A percentile compares a stretch with the other conserved stretches of the same genome.
phyloP scores from a whole-genome alignment of 2,329 filamentous ascomycete species.

The Byssoonygena ceratinophila region DNA sequence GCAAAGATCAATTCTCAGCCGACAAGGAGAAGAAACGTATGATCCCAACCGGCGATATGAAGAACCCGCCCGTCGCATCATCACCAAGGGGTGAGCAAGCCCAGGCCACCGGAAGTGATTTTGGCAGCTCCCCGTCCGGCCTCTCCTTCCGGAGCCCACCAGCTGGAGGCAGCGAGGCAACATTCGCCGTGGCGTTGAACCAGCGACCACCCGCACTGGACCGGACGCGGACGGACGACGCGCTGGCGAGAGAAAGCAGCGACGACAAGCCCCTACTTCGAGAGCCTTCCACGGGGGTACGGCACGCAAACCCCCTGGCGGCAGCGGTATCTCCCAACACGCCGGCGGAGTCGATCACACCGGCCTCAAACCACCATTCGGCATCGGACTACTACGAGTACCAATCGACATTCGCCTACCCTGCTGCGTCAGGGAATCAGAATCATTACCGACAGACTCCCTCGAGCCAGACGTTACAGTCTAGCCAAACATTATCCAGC shows the following conservation, averaged over 20 bases:
- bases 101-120: slow-evolving; percentile 26
- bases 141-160: slow-evolving; percentile 26
- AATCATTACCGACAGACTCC: slow-evolving; percentile 1
- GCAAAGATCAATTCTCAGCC: slow-evolving; percentile 50
- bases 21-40: slow-evolving; percentile 57
- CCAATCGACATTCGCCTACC: not conserved
- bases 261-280: slow-evolving; percentile 27
- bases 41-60: slow-evolving; percentile 40
- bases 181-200: slow-evolving; percentile 28
- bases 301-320: slow-evolving; percentile 13
- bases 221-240: slow-evolving; percentile 21
- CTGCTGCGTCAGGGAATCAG: not conserved
- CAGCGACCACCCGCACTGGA: slow-evolving; percentile 27
- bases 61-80: not conserved
- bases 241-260: slow-evolving; percentile 22
- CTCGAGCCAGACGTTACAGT: slow-evolving; percentile 1
- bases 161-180: slow-evolving; percentile 25
- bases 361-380: slow-evolving; percentile 7
- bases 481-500: no score
- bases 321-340: slow-evolving; percentile 12
- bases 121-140: slow-evolving; percentile 19
- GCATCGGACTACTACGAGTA: slow-evolving; percentile 9
- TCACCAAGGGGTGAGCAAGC: slow-evolving; percentile 17
- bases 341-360: slow-evolving; percentile 15
- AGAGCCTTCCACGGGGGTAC: slow-evolving; percentile 33